Percentiles rank a stretch among this genome's conserved stretches.
Evolutionary conservation across 2,329 filamentous ascomycete genomes (phyloP).

Genomic region (Hypoxylon sp.): DNA sequence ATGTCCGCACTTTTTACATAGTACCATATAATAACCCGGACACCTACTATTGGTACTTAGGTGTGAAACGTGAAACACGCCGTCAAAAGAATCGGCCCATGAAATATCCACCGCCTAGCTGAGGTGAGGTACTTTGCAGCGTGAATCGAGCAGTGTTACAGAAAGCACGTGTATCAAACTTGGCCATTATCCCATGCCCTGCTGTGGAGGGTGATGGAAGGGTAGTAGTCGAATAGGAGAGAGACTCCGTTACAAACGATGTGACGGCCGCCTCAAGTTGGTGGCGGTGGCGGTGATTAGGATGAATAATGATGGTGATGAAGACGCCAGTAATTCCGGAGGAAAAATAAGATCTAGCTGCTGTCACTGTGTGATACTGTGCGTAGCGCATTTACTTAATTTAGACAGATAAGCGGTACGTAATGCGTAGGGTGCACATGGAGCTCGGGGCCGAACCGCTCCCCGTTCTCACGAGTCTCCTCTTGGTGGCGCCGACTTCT

Average conservation of each 20-base stretch:
- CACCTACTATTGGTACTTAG: conserved; percentile 14
- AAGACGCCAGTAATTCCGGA: conserved; percentile 1
- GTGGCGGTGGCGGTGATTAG: conserved; percentile 15
- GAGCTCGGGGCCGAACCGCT: conserved; percentile 29
- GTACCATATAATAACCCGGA: conserved; percentile 1
- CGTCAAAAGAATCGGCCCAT: conserved; percentile 29
- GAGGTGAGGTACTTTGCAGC: too few relatives aligned
- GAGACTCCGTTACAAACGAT: conserved; percentile 13
- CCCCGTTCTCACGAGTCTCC: conserved; percentile 9
- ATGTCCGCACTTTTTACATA: neutral
- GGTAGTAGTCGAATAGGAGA: conserved; percentile 4
- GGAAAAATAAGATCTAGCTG: conserved; percentile 2
- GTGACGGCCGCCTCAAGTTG: conserved; percentile 21
- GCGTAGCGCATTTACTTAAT: conserved; percentile 31
- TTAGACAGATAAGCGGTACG: conserved; percentile 30
- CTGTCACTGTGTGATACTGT: conserved; percentile 20
- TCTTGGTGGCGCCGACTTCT: conserved; percentile 21
- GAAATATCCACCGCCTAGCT: conserved; percentile 22
- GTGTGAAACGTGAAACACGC: conserved; percentile 35
- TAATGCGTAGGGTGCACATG: conserved; percentile 28
- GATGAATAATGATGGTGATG: conserved; percentile 9
- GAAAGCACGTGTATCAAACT: conserved; percentile 20
- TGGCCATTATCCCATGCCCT: conserved; percentile 13
- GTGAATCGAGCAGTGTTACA: conserved; percentile 31
- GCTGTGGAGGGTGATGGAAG: conserved; percentile 12